Evolutionary conservation across 345 rosid genomes (phyloP).

Genomic region (Syzygium jambos): DNA sequence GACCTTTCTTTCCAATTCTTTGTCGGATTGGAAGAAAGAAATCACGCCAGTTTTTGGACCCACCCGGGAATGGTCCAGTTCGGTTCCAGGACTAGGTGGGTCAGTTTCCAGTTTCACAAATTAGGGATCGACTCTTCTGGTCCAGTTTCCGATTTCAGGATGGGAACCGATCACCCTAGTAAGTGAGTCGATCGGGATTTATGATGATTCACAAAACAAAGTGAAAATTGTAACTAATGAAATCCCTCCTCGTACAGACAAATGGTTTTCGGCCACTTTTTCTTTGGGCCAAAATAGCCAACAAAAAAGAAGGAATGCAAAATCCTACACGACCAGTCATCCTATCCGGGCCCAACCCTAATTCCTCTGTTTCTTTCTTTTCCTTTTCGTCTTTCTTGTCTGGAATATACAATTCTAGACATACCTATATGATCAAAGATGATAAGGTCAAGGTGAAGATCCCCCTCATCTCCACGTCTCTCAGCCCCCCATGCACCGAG

Average conservation of each 20-base stretch:
- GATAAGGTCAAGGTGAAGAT: neutral
- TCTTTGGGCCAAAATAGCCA: neutral
- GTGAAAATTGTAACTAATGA: neutral
- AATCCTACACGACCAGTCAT: neutral
- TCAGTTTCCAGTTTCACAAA: too few species aligned
- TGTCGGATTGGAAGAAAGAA: too few species aligned
- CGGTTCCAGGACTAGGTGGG: too few species aligned
- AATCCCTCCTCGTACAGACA: neutral
- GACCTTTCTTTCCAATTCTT: too few species aligned
- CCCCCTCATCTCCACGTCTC: neutral
- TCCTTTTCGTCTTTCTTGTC: neutral
- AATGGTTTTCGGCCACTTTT: neutral
- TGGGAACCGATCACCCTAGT: too few species aligned
- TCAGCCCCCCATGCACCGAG: neutral
- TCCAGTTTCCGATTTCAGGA: too few species aligned
- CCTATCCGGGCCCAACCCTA: neutral
- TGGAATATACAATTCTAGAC: neutral
- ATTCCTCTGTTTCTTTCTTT: neutral
- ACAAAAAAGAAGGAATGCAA: neutral
- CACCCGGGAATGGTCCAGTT: too few species aligned
- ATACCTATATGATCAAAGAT: neutral
- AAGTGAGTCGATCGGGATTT: neutral
- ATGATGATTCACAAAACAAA: neutral
- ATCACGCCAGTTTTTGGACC: too few species aligned
- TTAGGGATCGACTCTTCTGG: too few species aligned